Evolutionary conservation across 345 rosid genomes (phyloP), one percentile per base, ranked within the genome.

Genomic region (Populus ilicifolia): DNA sequence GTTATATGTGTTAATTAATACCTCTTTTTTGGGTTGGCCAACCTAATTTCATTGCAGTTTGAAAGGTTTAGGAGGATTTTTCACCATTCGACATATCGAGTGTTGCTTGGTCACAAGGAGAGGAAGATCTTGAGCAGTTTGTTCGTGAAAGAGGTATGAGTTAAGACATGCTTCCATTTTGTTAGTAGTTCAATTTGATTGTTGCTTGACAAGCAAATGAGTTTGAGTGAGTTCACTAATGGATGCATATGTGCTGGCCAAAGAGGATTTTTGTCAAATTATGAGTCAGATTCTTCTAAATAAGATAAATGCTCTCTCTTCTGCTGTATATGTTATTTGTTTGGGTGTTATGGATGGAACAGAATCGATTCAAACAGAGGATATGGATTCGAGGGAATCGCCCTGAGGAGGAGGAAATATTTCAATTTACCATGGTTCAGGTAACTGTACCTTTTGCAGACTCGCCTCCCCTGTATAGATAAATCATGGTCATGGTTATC

Each of bases 41-140:
- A 46, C 50, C 17, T 14, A 46, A 16, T 35, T 0, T 38, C n/a
- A 11, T 38, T 85, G 66, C 63, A 93, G 99, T 95, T 95, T 80
- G 99, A 93, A 84, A 85, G 99, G 77, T 95, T 95, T 81, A 86
- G 97, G 85, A 84, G 99, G 75, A 92, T 91, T 63, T 95, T 95
- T 85, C 99, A 95, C 81, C 98, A 91, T 83, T 95, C 98, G 33
- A 86, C 92, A 13, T 95, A 93, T 82, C 89, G 96, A 69, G 96
- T 89, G 27, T 87, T 95, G 81, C 96, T 93, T 77, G 96, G 93
- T 80, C 99, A 95, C 85, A 91, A 84, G 79, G 93, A 93, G 77
- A 88, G 98, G 80, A 80, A 84, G 85, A 86, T 93, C 77, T 81
- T 93, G 81, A 93, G 98, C 87, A 89, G 97, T 86, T 85, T 95